These are phyloP conservation scores for Maudiozyma bulderi DNA, from an alignment of 805 yeast genomes.

Conservation along the genomic window DNA sequence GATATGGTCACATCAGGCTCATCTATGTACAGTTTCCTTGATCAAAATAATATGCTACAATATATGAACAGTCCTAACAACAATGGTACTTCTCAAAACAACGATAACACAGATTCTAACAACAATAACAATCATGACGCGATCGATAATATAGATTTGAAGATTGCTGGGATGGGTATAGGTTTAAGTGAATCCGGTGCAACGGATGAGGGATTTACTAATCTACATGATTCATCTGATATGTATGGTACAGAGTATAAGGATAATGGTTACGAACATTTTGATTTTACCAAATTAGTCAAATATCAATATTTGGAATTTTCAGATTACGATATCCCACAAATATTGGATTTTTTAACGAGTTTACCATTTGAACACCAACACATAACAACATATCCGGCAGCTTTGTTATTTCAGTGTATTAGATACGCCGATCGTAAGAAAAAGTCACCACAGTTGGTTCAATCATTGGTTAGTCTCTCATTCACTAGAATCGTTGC, in stretches of 20 bases:
- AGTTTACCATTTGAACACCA: slow-evolving; percentile 48
- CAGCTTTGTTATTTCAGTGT: slow-evolving; percentile 60
- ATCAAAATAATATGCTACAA: slow-evolving; percentile 37
- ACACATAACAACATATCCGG: slow-evolving; percentile 44
- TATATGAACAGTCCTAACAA: background rate
- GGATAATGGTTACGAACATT: slow-evolving; percentile 17
- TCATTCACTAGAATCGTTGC: slow-evolving; percentile 54
- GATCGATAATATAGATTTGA: slow-evolving; percentile 29
- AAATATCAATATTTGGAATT: slow-evolving; percentile 55
- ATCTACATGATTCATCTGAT: slow-evolving; percentile 4
- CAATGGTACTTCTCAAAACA: background rate
- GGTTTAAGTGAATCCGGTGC: slow-evolving; percentile 8
- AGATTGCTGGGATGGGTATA: slow-evolving; percentile 31
- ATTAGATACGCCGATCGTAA: slow-evolving; percentile 57
- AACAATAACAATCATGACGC: slow-evolving; percentile 1
- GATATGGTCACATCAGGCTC: slow-evolving; percentile 49
- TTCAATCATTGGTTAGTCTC: slow-evolving; percentile 49
- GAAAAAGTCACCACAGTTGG: slow-evolving; percentile 41
- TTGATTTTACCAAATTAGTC: slow-evolving; percentile 46
- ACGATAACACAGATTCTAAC: background rate
- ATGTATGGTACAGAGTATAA: slow-evolving; percentile 2
- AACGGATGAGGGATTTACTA: slow-evolving; percentile 7
- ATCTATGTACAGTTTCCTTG: slow-evolving; percentile 49
- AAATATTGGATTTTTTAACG: slow-evolving; percentile 54
- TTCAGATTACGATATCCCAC: slow-evolving; percentile 60